Base-by-base conservation (phyloP, 2,329 filamentous ascomycete species). In the Cordyceps tenuipes region DNA sequence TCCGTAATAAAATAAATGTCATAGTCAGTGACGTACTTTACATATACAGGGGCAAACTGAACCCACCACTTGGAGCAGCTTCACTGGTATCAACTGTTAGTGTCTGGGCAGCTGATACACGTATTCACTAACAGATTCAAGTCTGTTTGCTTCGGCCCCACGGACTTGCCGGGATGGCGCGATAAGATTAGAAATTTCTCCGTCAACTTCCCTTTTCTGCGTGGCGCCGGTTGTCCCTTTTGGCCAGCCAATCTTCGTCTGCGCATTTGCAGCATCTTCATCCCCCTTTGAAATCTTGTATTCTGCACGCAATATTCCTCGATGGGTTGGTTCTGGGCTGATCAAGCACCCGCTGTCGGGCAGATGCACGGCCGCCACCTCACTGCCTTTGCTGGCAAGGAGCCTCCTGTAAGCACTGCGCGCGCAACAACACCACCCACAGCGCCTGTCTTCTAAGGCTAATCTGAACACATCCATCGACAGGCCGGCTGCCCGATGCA, bases 271-370 rank as follows among this genome's bases (percentile, higher is more conserved):
- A 26, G 36, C 36, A 36, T 15, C 15, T 53, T 46, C 19, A 26
- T 53, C 52, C 34, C 12, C 17, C 36, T 53, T 57, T 48, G 13
- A 15, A 44, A 10, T 41, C 26, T 41, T 46, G 34, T 15, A n/a
- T 15, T 41, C n/a, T 21, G 43, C 5, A 23, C 3, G 36, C 34
- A 12, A 50, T 36, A 19, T 34, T n/a, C 51, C 47, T 1, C 48
- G 61, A 86, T 85, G 83, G 83, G 83, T 65, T 85, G 82, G 82
- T 86, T 86, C 67, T 86, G 83, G 83, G 80, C 82, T 62, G 82
- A 85, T 63, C 63, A 72, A 61, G 55, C 73, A 50, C 68, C 77
- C 59, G 66, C 72, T 21, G 63, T 71, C n/a, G 68, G 68, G 63
- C 70, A 66, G 50, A 67, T 70, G 46, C 69, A 72, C 36, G 64